Percentiles rank a stretch among this genome's conserved stretches.
Evolutionary conservation across 805 yeast species (phyloP).

Genomic region (Saccharomycopsis oosterbeekiorum): DNA sequence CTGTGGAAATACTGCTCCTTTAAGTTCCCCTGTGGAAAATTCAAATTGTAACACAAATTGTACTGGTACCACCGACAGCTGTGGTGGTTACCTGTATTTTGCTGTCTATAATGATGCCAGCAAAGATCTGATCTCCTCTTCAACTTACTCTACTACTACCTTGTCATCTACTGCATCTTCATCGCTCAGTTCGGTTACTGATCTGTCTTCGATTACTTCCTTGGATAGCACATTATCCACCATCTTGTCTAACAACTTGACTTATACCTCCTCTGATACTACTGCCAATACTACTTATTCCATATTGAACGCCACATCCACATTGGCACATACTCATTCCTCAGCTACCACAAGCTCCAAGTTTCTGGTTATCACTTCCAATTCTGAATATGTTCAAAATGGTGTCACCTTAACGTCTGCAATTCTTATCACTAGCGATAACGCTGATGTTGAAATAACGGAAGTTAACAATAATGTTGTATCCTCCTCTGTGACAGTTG

Average conservation of each 20-base stretch:
- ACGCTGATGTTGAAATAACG: constrained; percentile 14
- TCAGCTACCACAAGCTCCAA: constrained; percentile 12
- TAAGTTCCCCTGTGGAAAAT: constrained; percentile 18
- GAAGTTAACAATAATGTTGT: constrained; percentile 11
- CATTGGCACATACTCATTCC: constrained; percentile 5
- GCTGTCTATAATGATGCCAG: constrained; percentile 16
- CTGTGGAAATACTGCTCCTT: constrained; percentile 30
- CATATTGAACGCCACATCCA: neutral
- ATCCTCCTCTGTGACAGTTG: constrained; percentile 17
- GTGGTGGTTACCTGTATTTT: constrained; percentile 32
- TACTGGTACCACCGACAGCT: constrained; percentile 28
- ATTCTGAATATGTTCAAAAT: constrained; percentile 14
- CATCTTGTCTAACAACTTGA: constrained; percentile 10
- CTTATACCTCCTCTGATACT: constrained; percentile 14
- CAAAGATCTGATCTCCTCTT: neutral
- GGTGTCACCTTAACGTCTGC: constrained; percentile 17
- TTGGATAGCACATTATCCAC: constrained; percentile 1
- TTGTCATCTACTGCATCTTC: constrained; percentile 2
- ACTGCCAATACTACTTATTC: constrained; percentile 6
- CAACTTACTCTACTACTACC: constrained; percentile 4
- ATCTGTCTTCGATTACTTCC: neutral
- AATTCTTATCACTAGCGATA: constrained; percentile 9
- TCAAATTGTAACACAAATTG: constrained; percentile 28
- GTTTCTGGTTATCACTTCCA: constrained; percentile 10
- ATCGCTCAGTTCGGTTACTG: neutral